Base-by-base conservation (phyloP, 1,139 yeast genomes). In the Starmera stellimalicola region DNA sequence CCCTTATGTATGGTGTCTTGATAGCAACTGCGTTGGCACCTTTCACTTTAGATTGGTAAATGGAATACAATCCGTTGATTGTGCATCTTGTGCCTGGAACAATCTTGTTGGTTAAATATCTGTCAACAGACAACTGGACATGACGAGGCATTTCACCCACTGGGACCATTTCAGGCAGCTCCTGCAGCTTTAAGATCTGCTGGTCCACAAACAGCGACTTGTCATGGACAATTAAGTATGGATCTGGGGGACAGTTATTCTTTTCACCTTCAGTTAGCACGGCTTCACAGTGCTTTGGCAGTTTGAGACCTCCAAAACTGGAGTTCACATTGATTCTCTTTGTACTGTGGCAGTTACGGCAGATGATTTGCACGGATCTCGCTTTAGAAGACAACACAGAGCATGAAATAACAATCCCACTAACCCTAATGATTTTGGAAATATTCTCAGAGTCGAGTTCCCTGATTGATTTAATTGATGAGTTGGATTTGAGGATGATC, bases 101-200 rank as follows among this genome's bases (percentile, higher is more conserved):
- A 20, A 91, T 91, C 43, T 73, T 77, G 60, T 91, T 91, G 18
- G 96, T 81, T 55, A 91, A 65, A 45, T 84, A 83, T 44, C 98
- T 71, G 54, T 93, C 98, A 16, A 88, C 84, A 33, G 93, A 84
- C 45, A 93, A 66, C 40, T 85, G 58, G 33, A 93, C 81, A 51
- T 91, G 95, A 47, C 99, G 75, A 11, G 99, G 99, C 88, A 91
- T 81, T 62, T 91, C 99, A 42, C 99, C 98, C 16, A 91, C 95
- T 2, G 98, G 99, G 1, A 91, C 97, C 80, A 84, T 82, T 55
- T 91, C 98, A 11, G 98, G 97, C 12, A 94, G 71, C 54, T 91
- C 99, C 56, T 91, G 99, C 35, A 93, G 67, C 55, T 93, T 93
- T 51, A 93, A 68, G 18, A 82, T 77, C 57, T 93, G 99, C 55